Conservation (phyloP, 805 yeast species). For the Saccharomycopsis javanensis region DNA sequence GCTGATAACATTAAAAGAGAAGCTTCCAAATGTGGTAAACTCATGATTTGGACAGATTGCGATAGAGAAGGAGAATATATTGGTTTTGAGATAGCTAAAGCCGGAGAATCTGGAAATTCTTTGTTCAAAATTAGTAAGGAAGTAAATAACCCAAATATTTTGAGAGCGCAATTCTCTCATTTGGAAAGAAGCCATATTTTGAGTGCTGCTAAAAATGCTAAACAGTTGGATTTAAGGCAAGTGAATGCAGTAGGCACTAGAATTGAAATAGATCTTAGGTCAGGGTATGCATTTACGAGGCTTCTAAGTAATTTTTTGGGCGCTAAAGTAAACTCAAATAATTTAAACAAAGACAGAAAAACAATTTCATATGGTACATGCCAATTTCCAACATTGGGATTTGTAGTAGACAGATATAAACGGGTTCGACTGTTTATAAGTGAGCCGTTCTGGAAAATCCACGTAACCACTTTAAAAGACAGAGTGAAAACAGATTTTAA, state of each 20-base stretch:
- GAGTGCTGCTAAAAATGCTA: slow-evolving; percentile 65
- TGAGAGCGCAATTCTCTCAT: slow-evolving; percentile 83
- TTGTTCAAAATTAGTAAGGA: slow-evolving; percentile 33
- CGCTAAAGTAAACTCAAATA: slow-evolving; percentile 5
- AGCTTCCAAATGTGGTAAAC: slow-evolving; percentile 45
- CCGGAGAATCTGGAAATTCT: slow-evolving; percentile 35
- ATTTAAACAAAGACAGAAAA: slow-evolving; percentile 18
- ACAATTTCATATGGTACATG: slow-evolving; percentile 81
- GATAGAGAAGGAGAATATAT: slow-evolving; percentile 94
- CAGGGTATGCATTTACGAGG: slow-evolving; percentile 86
- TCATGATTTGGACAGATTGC: slow-evolving; percentile 98
- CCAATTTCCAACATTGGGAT: slow-evolving; percentile 95
- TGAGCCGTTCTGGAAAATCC: slow-evolving; percentile 75
- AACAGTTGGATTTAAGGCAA: slow-evolving; percentile 49
- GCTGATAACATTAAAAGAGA: slow-evolving; percentile 36
- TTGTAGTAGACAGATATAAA: slow-evolving; percentile 84
- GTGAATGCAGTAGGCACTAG: slow-evolving; percentile 82
- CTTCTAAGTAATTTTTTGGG: slow-evolving; percentile 14
- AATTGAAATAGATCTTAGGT: slow-evolving; percentile 76
- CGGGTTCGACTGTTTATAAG: slow-evolving; percentile 61
- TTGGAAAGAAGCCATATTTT: slow-evolving; percentile 66
- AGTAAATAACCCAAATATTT: slow-evolving; percentile 39
- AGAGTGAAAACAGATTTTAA: slow-evolving; percentile 31
- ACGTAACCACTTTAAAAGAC: slow-evolving; percentile 39
- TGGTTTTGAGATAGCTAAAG: slow-evolving; percentile 70